phyloP scores from a whole-genome alignment of 345 rosid genomes.

The Sisymbrium altissimum region DNA sequence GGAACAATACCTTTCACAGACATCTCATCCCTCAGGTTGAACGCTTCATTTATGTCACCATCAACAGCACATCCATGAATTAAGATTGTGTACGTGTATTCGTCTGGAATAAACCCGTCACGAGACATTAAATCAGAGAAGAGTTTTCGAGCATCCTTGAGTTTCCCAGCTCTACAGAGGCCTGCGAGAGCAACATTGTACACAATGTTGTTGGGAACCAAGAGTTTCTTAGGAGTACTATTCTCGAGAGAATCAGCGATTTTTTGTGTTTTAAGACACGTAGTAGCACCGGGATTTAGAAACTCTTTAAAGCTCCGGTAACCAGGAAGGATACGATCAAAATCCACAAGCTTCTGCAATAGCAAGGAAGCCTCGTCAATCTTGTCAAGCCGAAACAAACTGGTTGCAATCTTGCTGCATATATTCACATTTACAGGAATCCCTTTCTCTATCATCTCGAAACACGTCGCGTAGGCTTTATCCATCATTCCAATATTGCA shows the following conservation, averaged over 20 bases:
- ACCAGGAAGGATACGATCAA: slow-evolving; percentile 43
- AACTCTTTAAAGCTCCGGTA: slow-evolving; percentile 29
- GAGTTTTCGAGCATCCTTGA: slow-evolving; percentile 51
- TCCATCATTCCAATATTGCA: slow-evolving; percentile 59
- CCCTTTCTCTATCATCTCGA: slow-evolving; percentile 61
- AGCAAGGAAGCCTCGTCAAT: slow-evolving; percentile 64
- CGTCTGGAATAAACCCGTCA: slow-evolving; percentile 54
- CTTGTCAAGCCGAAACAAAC: slow-evolving; percentile 53
- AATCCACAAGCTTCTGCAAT: slow-evolving; percentile 53
- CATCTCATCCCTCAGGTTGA: slow-evolving; percentile 68
- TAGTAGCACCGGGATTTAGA: slow-evolving; percentile 21
- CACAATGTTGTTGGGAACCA: slow-evolving; percentile 52
- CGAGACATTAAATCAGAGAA: slow-evolving; percentile 43
- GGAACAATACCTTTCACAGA: slow-evolving; percentile 49
- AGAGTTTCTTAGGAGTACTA: slow-evolving; percentile 35
- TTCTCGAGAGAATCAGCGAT: slow-evolving; percentile 42
- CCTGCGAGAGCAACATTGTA: slow-evolving; percentile 70
- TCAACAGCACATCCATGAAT: slow-evolving; percentile 58
- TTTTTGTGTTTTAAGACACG: slow-evolving; percentile 40
- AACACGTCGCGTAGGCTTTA: slow-evolving; percentile 54
- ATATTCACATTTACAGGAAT: slow-evolving; percentile 51
- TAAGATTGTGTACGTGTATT: slow-evolving; percentile 55
- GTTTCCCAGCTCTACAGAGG: slow-evolving; percentile 62
- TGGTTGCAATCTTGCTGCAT: slow-evolving; percentile 63
- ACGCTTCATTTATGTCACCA: slow-evolving; percentile 64